These are phyloP conservation scores for Entomortierella parvispora DNA, from an alignment of 192 early-diverging fungal species.

Conservation along the genomic window DNA sequence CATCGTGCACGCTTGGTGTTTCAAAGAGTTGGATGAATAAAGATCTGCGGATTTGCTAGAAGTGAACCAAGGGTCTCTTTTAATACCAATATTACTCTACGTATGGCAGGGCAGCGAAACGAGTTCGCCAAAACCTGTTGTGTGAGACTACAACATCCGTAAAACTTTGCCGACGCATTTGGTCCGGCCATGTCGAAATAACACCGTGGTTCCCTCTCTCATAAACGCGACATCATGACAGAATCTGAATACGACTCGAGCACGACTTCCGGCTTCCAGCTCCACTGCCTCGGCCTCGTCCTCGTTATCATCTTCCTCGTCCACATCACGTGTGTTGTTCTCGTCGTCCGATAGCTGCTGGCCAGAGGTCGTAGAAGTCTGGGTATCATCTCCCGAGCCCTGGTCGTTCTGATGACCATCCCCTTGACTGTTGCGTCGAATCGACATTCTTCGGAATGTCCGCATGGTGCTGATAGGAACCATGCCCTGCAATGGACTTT, in stretches of 20 bases:
- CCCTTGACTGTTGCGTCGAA: neutral
- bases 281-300: constrained; percentile 3
- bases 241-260: constrained; percentile 62
- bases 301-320: constrained; percentile 1
- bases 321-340: neutral
- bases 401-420: neutral
- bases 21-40: too few species aligned
- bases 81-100: too few species aligned
- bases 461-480: constrained; percentile 40
- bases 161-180: constrained; percentile 79
- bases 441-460: constrained; percentile 26
- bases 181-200: constrained; percentile 70
- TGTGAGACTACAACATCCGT: constrained; percentile 26
- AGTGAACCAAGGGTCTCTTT: too few species aligned
- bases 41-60: too few species aligned
- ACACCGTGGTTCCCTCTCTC: constrained; percentile 62
- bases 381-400: neutral
- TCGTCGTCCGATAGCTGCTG: neutral
- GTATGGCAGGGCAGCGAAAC: too few species aligned
- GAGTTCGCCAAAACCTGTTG: neutral
- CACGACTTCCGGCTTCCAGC: constrained; percentile 60
- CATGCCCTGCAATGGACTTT: constrained; percentile 20
- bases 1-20: too few species aligned
- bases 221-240: constrained; percentile 72
- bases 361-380: neutral